phyloP scores from a whole-genome alignment of 2,329 filamentous ascomycete genomes.

The Metarhizium anisopliae region DNA sequence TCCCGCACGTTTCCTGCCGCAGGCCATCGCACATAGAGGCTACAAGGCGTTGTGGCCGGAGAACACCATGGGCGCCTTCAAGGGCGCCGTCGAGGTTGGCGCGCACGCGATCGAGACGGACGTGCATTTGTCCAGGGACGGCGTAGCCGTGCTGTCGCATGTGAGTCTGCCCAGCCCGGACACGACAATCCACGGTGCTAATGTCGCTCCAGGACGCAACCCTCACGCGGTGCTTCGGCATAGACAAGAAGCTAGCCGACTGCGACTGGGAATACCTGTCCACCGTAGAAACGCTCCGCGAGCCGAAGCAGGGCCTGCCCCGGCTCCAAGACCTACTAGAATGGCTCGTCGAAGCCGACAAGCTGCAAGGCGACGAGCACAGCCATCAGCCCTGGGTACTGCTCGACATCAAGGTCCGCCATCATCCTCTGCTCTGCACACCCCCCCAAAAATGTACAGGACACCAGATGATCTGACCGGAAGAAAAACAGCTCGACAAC shows the following conservation, averaged over 20 bases:
- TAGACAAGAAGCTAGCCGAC: constrained; percentile 62
- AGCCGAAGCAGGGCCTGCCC: constrained; percentile 65
- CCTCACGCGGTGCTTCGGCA: constrained; percentile 73
- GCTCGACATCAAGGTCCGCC: constrained; percentile 73
- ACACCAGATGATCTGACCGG: too few relatives aligned
- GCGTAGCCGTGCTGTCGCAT: constrained; percentile 78
- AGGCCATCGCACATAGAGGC: constrained; percentile 70
- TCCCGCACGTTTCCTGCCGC: constrained; percentile 39
- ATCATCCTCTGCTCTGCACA: too few relatives aligned
- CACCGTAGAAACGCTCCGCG: constrained; percentile 55
- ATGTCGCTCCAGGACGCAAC: constrained; percentile 51
- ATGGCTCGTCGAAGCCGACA: constrained; percentile 49
- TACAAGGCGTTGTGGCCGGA: constrained; percentile 74
- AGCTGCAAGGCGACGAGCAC: constrained; percentile 31
- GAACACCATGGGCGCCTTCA: constrained; percentile 76
- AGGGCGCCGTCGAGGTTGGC: constrained; percentile 61
- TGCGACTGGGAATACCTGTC: constrained; percentile 68
- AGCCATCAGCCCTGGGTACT: constrained; percentile 67
- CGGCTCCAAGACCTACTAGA: constrained; percentile 64
- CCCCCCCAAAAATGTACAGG: too few relatives aligned
- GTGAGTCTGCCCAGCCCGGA: constrained; percentile 32
- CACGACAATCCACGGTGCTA: neutral
- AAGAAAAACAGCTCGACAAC: constrained; percentile 50
- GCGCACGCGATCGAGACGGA: constrained; percentile 84
- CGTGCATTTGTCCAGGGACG: constrained; percentile 72